Evolutionary conservation across 129 eudicot genomes (phyloP), one percentile per base, ranked within the genome.

Genomic region (Escallonia rubra): DNA sequence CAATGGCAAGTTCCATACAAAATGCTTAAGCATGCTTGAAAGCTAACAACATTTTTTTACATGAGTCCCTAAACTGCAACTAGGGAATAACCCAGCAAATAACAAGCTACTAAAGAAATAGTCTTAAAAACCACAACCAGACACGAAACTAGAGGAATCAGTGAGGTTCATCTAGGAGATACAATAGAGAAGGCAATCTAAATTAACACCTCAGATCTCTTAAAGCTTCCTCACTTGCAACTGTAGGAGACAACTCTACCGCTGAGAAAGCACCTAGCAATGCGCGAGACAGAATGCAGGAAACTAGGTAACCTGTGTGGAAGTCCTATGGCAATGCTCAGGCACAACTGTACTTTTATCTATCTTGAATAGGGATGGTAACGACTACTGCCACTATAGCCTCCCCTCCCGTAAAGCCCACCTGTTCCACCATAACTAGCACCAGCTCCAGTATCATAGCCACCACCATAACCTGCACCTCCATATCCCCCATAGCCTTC

Each of bases 371-470:
- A 72, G 44, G 76, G 76, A 63, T 72, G 76, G 53, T 63, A 72
- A n/a, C 76, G 67, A 53, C 76, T 72, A 72, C 64, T 72, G 69
- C 76, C 76, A 63, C 76, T 57, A 72, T 76, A 76, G 61, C 80
- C 34, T 53, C 80, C 80, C 80, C 74, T 76, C 10, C 80, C 80
- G 61, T 68, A 76, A 39, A 63, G 63, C 51, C 75, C 80, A 47
- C 80, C 34, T 44, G 75, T 42, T 54, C 75, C 80, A n/a, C 76
- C 70, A 54, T 72, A 72, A 63, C 76, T 72, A 41, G 57, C 69
- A 53, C 76, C 76, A 34, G 76, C 63, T 34, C 76, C 76, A 39
- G 79, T 60, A 15, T 74, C 74, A 54, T 56, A 74, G 13, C 69
- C 69, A 23, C 68, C 74, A 12, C 79, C 74, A 74, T 67, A 72